phyloP scores from a whole-genome alignment of 2,329 filamentous ascomycete genomes.

The Cladosporium austrohemisphaericum region DNA sequence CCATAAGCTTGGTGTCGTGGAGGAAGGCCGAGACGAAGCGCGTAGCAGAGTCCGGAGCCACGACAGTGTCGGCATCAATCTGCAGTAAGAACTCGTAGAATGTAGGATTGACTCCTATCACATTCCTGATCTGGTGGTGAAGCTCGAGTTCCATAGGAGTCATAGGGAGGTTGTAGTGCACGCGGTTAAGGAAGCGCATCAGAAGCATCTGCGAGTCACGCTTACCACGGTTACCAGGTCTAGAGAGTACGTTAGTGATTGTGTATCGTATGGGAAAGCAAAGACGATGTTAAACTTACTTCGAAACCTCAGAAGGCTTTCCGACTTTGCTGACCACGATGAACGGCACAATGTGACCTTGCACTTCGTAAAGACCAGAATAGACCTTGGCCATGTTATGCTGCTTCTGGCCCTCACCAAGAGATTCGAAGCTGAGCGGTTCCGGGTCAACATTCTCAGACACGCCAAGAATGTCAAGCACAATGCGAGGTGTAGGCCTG shows the following conservation, averaged over 20 bases:
- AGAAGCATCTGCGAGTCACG: conserved; percentile 98
- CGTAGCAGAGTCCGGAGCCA: conserved; percentile 82
- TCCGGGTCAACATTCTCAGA: conserved; percentile 92
- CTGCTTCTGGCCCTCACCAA: conserved; percentile 93
- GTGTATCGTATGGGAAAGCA: background rate
- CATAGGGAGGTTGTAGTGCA: conserved; percentile 97
- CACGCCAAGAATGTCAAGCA: conserved; percentile 94
- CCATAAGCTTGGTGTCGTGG: conserved; percentile 88
- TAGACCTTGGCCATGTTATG: conserved; percentile 99
- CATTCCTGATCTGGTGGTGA: conserved; percentile 97
- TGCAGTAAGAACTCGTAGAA: conserved; percentile 97
- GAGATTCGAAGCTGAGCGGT: conserved; percentile 90
- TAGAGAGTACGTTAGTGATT: conserved; percentile 18
- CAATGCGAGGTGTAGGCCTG: conserved; percentile 88
- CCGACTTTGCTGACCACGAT: conserved; percentile 95
- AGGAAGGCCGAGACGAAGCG: conserved; percentile 90
- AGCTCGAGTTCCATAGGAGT: conserved; percentile 95
- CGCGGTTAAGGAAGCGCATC: conserved; percentile 98
- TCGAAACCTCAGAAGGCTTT: conserved; percentile 68
- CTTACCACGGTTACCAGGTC: conserved; percentile 94
- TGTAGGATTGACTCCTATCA: conserved; percentile 96
- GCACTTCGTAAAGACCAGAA: conserved; percentile 94
- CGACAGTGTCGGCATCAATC: conserved; percentile 95
- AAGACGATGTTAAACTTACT: conserved; percentile 36
- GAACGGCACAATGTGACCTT: conserved; percentile 97